phyloP scores from a whole-genome alignment of 2,329 filamentous ascomycete species.

The Ophiocordyceps sinensis region DNA sequence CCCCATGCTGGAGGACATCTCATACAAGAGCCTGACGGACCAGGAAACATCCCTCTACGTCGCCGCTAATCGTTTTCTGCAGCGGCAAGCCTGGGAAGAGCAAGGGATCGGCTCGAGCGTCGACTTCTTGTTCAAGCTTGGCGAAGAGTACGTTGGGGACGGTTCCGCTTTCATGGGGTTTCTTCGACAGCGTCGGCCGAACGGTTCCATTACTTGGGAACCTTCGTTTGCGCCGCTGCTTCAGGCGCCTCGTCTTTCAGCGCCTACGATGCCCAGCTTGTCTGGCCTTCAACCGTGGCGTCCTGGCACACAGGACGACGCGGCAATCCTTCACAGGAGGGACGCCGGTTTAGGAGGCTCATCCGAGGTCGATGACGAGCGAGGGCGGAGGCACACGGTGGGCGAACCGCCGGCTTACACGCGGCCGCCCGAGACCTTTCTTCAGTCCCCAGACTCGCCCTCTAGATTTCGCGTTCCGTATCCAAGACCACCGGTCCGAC shows the following conservation, averaged over 20 bases:
- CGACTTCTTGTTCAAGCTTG: slow-evolving; percentile 35
- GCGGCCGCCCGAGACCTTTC: slow-evolving; percentile 21
- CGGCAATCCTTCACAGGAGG: background rate
- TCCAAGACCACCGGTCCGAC: slow-evolving; percentile 45
- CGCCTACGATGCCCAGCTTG: slow-evolving; percentile 1
- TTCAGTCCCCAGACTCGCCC: slow-evolving; percentile 27
- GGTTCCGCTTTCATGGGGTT: slow-evolving; percentile 19
- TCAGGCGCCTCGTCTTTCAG: slow-evolving; percentile 2
- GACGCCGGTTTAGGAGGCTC: background rate
- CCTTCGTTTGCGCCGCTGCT: slow-evolving; percentile 5
- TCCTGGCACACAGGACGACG: slow-evolving; percentile 6
- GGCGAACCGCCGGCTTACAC: slow-evolving; percentile 28
- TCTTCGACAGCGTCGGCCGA: slow-evolving; percentile 9
- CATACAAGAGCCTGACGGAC: slow-evolving; percentile 23
- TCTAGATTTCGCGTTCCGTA: slow-evolving; percentile 25
- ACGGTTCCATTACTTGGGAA: background rate
- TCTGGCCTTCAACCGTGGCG: slow-evolving; percentile 3
- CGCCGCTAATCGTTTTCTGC: slow-evolving; percentile 28
- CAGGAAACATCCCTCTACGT: slow-evolving; percentile 28
- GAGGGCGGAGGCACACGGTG: slow-evolving; percentile 27
- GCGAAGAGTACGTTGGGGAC: slow-evolving; percentile 23
- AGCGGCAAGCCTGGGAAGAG: slow-evolving; percentile 30
- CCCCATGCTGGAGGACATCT: slow-evolving; percentile 29
- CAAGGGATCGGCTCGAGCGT: slow-evolving; percentile 30
- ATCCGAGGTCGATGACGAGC: slow-evolving; percentile 6